These are phyloP conservation scores for Purpureocillium takamizusanense DNA, from an alignment of 2,329 filamentous ascomycete species.

Conservation along the genomic window DNA sequence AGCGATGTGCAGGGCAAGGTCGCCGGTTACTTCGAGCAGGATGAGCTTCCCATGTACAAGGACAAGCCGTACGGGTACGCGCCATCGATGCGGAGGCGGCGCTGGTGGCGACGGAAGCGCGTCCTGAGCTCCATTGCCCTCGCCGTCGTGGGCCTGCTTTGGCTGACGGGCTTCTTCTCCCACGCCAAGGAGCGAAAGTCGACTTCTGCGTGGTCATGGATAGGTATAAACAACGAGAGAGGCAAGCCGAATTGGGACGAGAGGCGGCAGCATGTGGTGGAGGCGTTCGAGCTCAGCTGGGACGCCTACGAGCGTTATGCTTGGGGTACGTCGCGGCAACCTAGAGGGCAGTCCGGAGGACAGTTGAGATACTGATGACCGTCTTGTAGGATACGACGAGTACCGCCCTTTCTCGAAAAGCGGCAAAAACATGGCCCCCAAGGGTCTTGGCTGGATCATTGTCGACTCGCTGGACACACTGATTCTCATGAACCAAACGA, in stretches of 20 bases:
- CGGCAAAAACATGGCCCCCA: slow-evolving; percentile 74
- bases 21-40: slow-evolving; percentile 52
- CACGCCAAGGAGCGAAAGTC: slow-evolving; percentile 19
- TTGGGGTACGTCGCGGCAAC: slow-evolving; percentile 57
- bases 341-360: too few species aligned
- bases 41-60: slow-evolving; percentile 85
- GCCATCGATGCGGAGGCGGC: slow-evolving; percentile 46
- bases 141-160: slow-evolving; percentile 51
- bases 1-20: slow-evolving; percentile 52
- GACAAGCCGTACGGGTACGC: slow-evolving; percentile 85
- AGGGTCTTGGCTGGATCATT: slow-evolving; percentile 96
- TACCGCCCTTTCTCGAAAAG: slow-evolving; percentile 76
- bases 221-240: slow-evolving; percentile 38
- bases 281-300: slow-evolving; percentile 89
- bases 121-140: slow-evolving; percentile 42
- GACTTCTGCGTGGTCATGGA: slow-evolving; percentile 47
- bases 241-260: slow-evolving; percentile 61
- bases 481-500: slow-evolving; percentile 96
- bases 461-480: slow-evolving; percentile 92
- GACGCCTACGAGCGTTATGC: slow-evolving; percentile 85
- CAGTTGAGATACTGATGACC: slow-evolving; percentile 14
- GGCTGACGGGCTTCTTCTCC: slow-evolving; percentile 58
- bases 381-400: slow-evolving; percentile 61
- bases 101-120: slow-evolving; percentile 57
- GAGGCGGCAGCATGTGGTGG: slow-evolving; percentile 71